phyloP scores from a whole-genome alignment of 805 yeast species.

The Candida patagonica region DNA sequence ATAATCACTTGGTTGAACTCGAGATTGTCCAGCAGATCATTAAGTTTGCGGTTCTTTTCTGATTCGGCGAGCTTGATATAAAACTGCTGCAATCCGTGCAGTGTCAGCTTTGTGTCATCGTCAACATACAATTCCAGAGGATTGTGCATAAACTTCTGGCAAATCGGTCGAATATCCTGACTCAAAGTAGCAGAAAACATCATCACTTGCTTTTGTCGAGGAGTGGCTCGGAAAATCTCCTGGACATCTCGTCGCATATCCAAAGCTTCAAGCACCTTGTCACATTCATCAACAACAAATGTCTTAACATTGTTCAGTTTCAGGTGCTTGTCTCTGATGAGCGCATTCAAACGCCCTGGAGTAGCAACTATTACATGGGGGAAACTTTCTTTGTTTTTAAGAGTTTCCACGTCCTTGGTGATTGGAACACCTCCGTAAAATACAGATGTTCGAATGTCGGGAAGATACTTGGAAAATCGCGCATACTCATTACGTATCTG shows the following conservation, averaged over 20 bases:
- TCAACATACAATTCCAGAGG: slow-evolving; percentile 97
- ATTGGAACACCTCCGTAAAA: slow-evolving; percentile 94
- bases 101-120: slow-evolving; percentile 92
- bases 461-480: slow-evolving; percentile 96
- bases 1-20: slow-evolving; percentile 98
- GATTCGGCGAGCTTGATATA: slow-evolving; percentile 81
- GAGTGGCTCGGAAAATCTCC: slow-evolving; percentile 94
- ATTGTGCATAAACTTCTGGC: slow-evolving; percentile 96
- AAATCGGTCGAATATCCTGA: slow-evolving; percentile 88
- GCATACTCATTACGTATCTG: slow-evolving; percentile 96
- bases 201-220: slow-evolving; percentile 98
- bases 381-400: slow-evolving; percentile 85
- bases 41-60: slow-evolving; percentile 87
- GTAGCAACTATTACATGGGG: slow-evolving; percentile 98
- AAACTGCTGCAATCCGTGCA: slow-evolving; percentile 97
- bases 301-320: slow-evolving; percentile 85
- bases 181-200: slow-evolving; percentile 97
- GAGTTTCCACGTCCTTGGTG: slow-evolving; percentile 72
- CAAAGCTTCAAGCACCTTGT: slow-evolving; percentile 82
- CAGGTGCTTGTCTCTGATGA: slow-evolving; percentile 83
- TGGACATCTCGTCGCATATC: slow-evolving; percentile 99
- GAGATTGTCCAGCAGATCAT: slow-evolving; percentile 84
- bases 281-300: slow-evolving; percentile 97
- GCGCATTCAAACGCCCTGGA: slow-evolving; percentile 94
- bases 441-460: slow-evolving; percentile 93